phyloP scores from a whole-genome alignment of 441 rosid genomes.

The Arabidopsis lyrata region DNA sequence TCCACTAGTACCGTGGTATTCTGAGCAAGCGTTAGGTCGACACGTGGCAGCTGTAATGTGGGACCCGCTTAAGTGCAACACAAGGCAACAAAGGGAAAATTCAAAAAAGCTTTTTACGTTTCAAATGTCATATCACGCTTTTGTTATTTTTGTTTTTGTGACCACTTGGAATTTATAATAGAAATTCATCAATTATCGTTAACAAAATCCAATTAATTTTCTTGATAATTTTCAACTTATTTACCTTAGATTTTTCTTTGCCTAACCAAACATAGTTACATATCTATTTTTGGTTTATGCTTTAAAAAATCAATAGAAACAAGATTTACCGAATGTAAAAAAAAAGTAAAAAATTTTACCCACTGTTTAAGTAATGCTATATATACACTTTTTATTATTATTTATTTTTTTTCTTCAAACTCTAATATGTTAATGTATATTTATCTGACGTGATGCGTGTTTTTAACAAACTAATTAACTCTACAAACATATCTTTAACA shows the following conservation, averaged over 20 bases:
- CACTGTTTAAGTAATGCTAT: too few species aligned
- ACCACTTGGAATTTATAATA: neutral
- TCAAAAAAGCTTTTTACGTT: slow-evolving; percentile 30
- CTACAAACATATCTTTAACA: neutral
- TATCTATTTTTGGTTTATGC: too few species aligned
- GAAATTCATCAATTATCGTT: neutral
- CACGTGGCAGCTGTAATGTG: slow-evolving; percentile 26
- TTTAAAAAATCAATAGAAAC: too few species aligned
- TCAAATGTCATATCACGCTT: slow-evolving; percentile 34
- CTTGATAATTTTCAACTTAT: neutral
- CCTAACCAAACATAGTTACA: too few species aligned
- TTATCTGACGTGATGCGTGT: neutral
- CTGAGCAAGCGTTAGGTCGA: slow-evolving; percentile 10
- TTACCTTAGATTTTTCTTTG: too few species aligned
- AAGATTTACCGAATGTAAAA: too few species aligned
- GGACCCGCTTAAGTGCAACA: slow-evolving; percentile 21
- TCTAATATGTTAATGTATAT: neutral
- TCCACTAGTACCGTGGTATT: neutral
- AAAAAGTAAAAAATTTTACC: too few species aligned
- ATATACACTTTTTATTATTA: too few species aligned
- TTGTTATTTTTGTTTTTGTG: slow-evolving; percentile 19
- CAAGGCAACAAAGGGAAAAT: slow-evolving; percentile 22
- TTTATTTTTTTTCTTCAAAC: too few species aligned
- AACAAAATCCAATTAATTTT: neutral
- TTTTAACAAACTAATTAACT: neutral